A percentile compares a stretch with the other conserved stretches of the same genome.
phyloP scores from a whole-genome alignment of 1,284 basidiomycete species.

The Paramarasmius palmivorus region DNA sequence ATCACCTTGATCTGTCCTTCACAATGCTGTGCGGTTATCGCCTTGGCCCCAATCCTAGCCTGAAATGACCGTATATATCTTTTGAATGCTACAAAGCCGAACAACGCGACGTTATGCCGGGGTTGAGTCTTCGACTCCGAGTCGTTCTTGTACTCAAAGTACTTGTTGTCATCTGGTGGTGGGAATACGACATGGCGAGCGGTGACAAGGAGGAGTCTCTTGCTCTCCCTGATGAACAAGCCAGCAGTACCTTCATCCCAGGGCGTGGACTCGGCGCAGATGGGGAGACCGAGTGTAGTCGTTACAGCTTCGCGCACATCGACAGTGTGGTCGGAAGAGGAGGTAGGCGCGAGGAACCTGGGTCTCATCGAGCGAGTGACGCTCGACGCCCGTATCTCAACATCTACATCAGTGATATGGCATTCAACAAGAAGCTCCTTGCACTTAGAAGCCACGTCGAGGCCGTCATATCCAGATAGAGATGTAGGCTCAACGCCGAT shows the following conservation, averaged over 20 bases:
- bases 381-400: constrained; percentile 32
- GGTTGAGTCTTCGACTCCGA: constrained; percentile 8
- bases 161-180: constrained; percentile 1
- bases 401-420: constrained; percentile 28
- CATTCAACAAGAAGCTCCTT: constrained; percentile 20
- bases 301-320: constrained; percentile 32
- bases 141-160: constrained; percentile 20
- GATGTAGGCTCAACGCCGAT: constrained; percentile 29
- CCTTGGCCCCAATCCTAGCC: constrained; percentile 15
- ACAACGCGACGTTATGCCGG: constrained; percentile 24
- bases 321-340: constrained; percentile 20
- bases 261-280: constrained; percentile 25
- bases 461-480: constrained; percentile 24
- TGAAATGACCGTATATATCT: constrained; percentile 21
- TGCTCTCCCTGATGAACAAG: constrained; percentile 26
- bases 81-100: constrained; percentile 24
- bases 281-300: constrained; percentile 31
- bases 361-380: constrained; percentile 24
- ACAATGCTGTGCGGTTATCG: no score
- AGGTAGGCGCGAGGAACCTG: constrained; percentile 23
- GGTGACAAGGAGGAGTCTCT: constrained; percentile 28
- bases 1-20: no score
- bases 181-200: constrained; percentile 21
- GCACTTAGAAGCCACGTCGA: constrained; percentile 24
- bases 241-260: constrained; percentile 31